Evolutionary conservation across 768 basidiomycete genomes (phyloP), one percentile per base, ranked within the genome.

Genomic region (Tephrocybe sp.): DNA sequence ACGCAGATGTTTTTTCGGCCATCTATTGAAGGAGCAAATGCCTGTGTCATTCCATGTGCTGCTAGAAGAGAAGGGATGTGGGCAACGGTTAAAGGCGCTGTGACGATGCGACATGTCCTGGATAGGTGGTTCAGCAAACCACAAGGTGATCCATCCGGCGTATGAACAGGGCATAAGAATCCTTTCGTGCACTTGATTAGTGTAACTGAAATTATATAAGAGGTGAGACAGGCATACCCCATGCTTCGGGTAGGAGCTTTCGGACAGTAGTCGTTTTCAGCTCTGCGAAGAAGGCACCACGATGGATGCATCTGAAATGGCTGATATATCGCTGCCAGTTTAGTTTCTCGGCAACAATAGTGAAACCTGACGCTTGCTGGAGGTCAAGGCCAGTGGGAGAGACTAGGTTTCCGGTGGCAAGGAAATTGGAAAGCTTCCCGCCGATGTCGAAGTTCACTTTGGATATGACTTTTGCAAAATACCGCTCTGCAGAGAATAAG

Each of bases 241-340:
- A 99, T 27, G 95, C 90, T 69, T 99, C 97, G 19, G 97, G 97
- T 15, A 97, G 73, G 43, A 99, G 73, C 67, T 98, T 98, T 55
- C 97, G 86, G 47, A 99, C 97, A 18, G 93, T 86, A 0, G 97
- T 99, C 1, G 97, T 99, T 74, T 97, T 97, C 46, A 98, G 82
- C 66, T 98, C 94, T 6, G 94, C 91, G 64, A 99, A 99, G 81
- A 99, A 99, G 30, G 97, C 94, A 66, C 97, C 97, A 70, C 97
- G 91, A 70, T 99, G 97, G 24, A 99, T 93, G 67, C 91, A 97
- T 49, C 97, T 80, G 76, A 99, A 99, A 71, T 99, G 97, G 62
- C 89, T 90, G 67, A 99, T 93, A 68, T 97, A 99, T 30, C 97
- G 92, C 58, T 90, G 86, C 84, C 97, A 99, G 67, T 99, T 99